These are phyloP conservation scores for Monosporascus sp. DNA, from an alignment of 2,329 filamentous ascomycete genomes.

Conservation along the genomic window DNA sequence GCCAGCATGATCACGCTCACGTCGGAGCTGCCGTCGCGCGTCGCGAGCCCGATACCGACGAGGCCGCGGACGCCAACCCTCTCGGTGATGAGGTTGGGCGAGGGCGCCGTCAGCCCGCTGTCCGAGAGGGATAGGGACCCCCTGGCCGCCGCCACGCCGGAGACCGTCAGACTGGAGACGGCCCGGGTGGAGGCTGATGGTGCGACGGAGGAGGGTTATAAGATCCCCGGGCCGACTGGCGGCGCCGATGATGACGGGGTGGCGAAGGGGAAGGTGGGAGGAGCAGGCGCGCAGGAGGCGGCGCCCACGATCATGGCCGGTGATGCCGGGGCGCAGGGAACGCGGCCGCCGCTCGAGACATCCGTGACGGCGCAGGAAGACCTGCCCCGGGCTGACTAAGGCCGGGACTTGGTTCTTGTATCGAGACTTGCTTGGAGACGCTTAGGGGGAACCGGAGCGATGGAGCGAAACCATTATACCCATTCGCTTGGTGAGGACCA, in stretches of 20 bases:
- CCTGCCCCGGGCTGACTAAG: constrained; percentile 27
- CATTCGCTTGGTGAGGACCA: no score
- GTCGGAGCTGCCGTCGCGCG: constrained; percentile 34
- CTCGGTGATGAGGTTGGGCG: no score
- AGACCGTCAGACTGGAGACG: constrained; percentile 4
- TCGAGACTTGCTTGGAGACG: no score
- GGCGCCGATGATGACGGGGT: no score
- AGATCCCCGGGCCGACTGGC: no score
- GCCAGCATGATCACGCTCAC: constrained; percentile 67
- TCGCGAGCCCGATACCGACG: constrained; percentile 28
- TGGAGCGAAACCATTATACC: no score
- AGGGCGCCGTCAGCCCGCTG: no score
- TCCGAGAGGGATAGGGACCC: constrained; percentile 6
- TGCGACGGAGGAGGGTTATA: constrained; percentile 2
- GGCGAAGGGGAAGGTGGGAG: neutral
- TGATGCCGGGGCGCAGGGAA: constrained; percentile 1
- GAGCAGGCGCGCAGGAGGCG: constrained; percentile 1
- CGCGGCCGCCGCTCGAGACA: constrained; percentile 39
- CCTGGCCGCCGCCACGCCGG: constrained; percentile 9
- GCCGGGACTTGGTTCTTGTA: neutral
- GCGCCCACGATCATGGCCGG: constrained; percentile 6
- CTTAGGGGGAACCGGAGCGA: neutral
- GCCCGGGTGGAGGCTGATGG: constrained; percentile 8
- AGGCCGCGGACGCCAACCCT: constrained; percentile 18
- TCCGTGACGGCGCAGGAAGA: constrained; percentile 51